Evolutionary conservation across 805 yeast genomes (phyloP), one percentile per base, ranked within the genome.

Genomic region (Candida pseudoglaebosa): DNA sequence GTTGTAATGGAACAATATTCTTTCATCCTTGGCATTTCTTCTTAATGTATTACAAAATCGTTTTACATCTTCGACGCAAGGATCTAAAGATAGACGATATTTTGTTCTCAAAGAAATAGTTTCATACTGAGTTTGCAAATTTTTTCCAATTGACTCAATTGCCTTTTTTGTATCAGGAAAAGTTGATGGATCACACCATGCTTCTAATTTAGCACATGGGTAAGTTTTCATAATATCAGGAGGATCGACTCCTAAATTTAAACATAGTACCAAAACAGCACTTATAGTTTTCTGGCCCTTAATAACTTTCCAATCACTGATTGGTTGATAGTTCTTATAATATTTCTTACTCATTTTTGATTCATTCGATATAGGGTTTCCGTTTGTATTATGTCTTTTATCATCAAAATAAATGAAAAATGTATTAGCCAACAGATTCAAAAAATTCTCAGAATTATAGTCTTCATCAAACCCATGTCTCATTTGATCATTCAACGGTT

Each of bases 231-330:
- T 79, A 19, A 90, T 80, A 61, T 93, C 99, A 1, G 99, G 99
- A 2, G 99, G 99, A 49, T 91, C 98, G 1, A 93, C 96, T 6
- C 98, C 97, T 18, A 91, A 62, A 55, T 93, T 93, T 28, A 93
- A 67, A 59, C 99, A 93, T 35, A 93, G 66, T 36, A 93, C 89
- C 6, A 93, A 67, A 12, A 96, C 97, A 0, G 97, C 99, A 39
- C 86, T 82, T 9, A 90, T 88, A 1, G 99, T 93, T 56, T 90
- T 85, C 54, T 85, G 95, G 49, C 89, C 96, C 44, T 83, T 80
- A 73, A 88, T 84, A 21, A 82, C 75, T 47, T 95, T 84, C 99
- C 99, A 93, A 55, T 91, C 97, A 2, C 78, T 62, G 2, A 85
- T 82, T 3, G 87, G 83, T 55, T 83, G 86, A 57, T 74, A 81